phyloP scores from a whole-genome alignment of 2,329 filamentous ascomycete species.

The Diaporthe vaccinii region DNA sequence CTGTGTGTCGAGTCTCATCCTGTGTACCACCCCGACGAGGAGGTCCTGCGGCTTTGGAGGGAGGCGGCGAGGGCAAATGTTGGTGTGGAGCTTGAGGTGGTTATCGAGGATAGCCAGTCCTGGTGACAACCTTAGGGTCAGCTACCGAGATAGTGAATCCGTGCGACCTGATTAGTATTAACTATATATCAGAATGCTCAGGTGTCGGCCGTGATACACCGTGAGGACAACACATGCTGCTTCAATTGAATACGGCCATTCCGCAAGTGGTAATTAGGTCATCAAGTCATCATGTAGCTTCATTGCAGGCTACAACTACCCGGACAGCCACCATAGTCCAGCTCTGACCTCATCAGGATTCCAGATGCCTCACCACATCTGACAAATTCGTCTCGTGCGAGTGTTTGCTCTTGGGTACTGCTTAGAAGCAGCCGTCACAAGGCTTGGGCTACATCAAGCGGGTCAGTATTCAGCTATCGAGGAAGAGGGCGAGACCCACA shows the following conservation, averaged over 20 bases:
- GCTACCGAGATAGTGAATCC: background rate
- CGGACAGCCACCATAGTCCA: background rate
- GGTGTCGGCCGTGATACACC: background rate
- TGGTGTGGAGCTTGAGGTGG: background rate
- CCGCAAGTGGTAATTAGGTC: background rate
- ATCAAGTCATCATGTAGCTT: background rate
- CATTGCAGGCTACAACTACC: background rate
- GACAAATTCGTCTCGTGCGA: background rate
- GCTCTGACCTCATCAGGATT: background rate
- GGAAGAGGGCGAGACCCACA: background rate
- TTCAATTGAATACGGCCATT: background rate
- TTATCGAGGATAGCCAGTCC: background rate
- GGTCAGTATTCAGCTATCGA: background rate
- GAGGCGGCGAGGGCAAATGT: background rate
- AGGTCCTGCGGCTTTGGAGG: background rate
- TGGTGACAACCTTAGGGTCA: background rate
- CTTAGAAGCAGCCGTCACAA: background rate
- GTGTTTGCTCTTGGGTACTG: background rate
- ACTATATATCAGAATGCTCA: background rate
- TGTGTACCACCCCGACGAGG: background rate
- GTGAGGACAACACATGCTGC: background rate
- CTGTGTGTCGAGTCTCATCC: background rate
- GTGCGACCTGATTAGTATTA: background rate
- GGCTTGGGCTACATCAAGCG: background rate
- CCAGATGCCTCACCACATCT: background rate